Conservation (phyloP, 2,329 filamentous ascomycete genomes). For the Xylaria sp. region DNA sequence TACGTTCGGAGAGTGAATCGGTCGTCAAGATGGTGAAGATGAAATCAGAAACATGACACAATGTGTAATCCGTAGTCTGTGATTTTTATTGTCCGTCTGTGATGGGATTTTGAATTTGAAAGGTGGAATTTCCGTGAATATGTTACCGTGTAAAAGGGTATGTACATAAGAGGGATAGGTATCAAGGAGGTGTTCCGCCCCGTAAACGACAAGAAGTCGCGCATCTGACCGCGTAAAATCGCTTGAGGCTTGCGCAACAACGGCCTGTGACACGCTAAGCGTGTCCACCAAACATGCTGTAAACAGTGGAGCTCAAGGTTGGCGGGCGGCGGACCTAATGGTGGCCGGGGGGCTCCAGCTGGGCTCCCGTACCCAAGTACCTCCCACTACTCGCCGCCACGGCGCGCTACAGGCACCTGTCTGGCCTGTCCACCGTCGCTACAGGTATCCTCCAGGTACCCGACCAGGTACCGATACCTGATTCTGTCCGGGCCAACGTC, state of each 20-base stretch:
- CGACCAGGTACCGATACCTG: not conserved
- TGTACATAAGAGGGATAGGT: not conserved
- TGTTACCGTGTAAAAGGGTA: too few relatives aligned
- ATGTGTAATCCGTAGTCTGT: too few relatives aligned
- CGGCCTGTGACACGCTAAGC: not conserved
- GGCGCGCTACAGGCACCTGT: not conserved
- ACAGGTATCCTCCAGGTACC: not conserved
- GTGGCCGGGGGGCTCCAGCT: not conserved
- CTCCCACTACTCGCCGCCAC: not conserved
- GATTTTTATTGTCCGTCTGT: too few relatives aligned
- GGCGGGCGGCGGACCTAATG: not conserved
- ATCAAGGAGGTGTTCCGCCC: not conserved
- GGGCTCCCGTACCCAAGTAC: not conserved
- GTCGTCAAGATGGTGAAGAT: not conserved
- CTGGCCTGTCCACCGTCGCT: not conserved
- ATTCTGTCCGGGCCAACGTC: not conserved
- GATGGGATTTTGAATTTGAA: too few relatives aligned
- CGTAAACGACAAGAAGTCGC: conserved; percentile 2
- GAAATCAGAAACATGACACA: not conserved
- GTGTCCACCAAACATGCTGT: not conserved
- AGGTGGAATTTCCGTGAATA: too few relatives aligned
- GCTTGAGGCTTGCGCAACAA: conserved; percentile 4
- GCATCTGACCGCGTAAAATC: conserved; percentile 15
- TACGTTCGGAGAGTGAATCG: too few relatives aligned
- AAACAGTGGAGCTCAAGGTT: not conserved